Conservation (phyloP, 768 basidiomycete species). For the Suillus brevipes region DNA sequence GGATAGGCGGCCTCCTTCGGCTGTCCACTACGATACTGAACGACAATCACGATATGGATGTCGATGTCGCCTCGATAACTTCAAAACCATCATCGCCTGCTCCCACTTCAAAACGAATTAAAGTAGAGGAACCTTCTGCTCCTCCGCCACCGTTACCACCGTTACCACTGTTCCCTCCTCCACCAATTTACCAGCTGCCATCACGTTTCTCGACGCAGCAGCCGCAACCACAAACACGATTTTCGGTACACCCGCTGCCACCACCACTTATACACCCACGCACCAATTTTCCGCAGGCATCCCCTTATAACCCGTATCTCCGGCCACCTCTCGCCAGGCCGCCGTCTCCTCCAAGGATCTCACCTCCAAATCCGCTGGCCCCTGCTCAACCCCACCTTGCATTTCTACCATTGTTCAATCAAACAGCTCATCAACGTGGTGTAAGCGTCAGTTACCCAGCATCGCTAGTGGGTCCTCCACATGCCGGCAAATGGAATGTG, state of each 20-base stretch:
- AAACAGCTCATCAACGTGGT: constrained; percentile 66
- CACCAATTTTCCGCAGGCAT: constrained; percentile 17
- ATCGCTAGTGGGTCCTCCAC: constrained; percentile 61
- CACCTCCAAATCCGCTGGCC: constrained; percentile 54
- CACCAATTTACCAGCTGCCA: constrained; percentile 30
- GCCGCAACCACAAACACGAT: constrained; percentile 31
- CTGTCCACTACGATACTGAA: constrained; percentile 21
- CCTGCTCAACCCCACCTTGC: constrained; percentile 64
- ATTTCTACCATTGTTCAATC: constrained; percentile 74
- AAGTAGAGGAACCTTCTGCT: constrained; percentile 27
- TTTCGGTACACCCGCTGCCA: constrained; percentile 22
- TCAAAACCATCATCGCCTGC: constrained; percentile 12
- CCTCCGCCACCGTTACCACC: constrained; percentile 18
- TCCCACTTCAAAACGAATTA: constrained; percentile 31
- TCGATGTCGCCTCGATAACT: constrained; percentile 7
- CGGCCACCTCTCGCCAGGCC: constrained; percentile 25
- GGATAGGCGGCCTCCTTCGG: constrained; percentile 50
- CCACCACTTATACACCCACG: constrained; percentile 16
- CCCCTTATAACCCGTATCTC: constrained; percentile 33
- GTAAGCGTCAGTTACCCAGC: constrained; percentile 62
- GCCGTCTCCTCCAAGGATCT: constrained; percentile 35
- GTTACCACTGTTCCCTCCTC: constrained; percentile 20
- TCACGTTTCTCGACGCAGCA: constrained; percentile 29
- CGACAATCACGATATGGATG: constrained; percentile 16
- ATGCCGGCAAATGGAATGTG: constrained; percentile 67